Evolutionary conservation across 306 rosid genomes (phyloP), one percentile per base, ranked within the genome.

Genomic region (Inga laurina): DNA sequence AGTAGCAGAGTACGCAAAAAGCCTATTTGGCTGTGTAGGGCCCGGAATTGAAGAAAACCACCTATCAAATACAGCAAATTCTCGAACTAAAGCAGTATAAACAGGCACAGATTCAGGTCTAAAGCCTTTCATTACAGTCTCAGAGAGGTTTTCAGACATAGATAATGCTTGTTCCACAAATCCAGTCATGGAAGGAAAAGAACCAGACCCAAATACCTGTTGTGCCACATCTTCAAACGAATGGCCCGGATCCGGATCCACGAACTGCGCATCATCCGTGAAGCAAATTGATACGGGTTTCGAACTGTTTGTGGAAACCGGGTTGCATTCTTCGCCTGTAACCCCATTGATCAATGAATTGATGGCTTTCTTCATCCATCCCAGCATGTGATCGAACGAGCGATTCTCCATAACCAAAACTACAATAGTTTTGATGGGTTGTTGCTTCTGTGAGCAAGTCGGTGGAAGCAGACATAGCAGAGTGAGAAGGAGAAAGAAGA

Each of bases 241-340:
- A 84, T 96, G 99, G 0, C 97, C 98, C 9, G 98, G 99, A 91
- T 96, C 98, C 86, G 97, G 98, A 88, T 96, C 99, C 87, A 96
- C 98, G 43, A 91, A 96, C 84, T 91, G 93, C 0, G 99, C 97
- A 76, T 92, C 98, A 65, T 93, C 99, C 0, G 88, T 88, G 93
- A 93, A 93, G 83, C 99, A 96, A 51, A 96, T 86, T 52, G 96
- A 75, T 77, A 81, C 76, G 4, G 88, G 82, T 76, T 68, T 87
- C 12, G 88, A 68, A 35, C 24, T 74, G 10, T 88, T 88, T 15
- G 99, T 90, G 16, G 96, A 87, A 67, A 93, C 86, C 0, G 98
- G 97, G 64, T 93, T 93, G 88, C 99, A 96, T 86, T 96, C 99
- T 13, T 90, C 86, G 18, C 99, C 99, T 0, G 94, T 92, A 37